Evolutionary conservation across 371 early-diverging fungal species (phyloP), one percentile per base, ranked within the genome.

Genomic region (Rhizopus sp.): DNA sequence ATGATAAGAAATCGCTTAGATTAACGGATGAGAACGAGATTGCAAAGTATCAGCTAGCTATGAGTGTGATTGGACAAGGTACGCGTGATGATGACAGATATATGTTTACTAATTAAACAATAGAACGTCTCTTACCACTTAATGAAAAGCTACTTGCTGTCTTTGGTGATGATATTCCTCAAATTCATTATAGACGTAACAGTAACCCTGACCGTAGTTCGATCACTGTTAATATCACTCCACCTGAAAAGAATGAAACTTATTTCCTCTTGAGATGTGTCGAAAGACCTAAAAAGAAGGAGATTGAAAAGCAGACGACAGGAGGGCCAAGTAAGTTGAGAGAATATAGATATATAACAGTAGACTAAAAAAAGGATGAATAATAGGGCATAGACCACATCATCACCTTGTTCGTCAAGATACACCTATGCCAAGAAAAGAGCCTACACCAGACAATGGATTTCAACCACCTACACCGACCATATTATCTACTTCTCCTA

Each of bases 141-240:
- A 49, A 62, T 32, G 68, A 66, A 13, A 62, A 57, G 23, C 61
- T 80, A 4, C 53, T 59, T n/a, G 62, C 57, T 40, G 73, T 72
- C 0, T 80, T 73, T 66, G 62, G 70, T 12, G 79, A 66, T 40
- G 48, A 63, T 32, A 32, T 57, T n/a, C 77, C 77, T 5, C 56
- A 67, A 32, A 60, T 75, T 16, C 65, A 64, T 41, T 66, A 68
- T 44, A 62, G 69, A 17, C 73, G 78, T 7, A 70, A 59, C 49
- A 66, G 60, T 40, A 70, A 77, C 50, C 75, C 77, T 8, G 80
- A 80, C 32, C 55, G 77, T 55, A 62, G 68, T 7, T 78, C 78
- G 0, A 66, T 78, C 7, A 73, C 80, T 8, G 69, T 71, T 12
- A 67, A 68, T 16, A 75, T 70, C 23, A 53, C 55, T 5, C 48